Evolutionary conservation across 805 yeast species (phyloP), one percentile per base, ranked within the genome.

Genomic region (Phaffomyces antillensis): DNA sequence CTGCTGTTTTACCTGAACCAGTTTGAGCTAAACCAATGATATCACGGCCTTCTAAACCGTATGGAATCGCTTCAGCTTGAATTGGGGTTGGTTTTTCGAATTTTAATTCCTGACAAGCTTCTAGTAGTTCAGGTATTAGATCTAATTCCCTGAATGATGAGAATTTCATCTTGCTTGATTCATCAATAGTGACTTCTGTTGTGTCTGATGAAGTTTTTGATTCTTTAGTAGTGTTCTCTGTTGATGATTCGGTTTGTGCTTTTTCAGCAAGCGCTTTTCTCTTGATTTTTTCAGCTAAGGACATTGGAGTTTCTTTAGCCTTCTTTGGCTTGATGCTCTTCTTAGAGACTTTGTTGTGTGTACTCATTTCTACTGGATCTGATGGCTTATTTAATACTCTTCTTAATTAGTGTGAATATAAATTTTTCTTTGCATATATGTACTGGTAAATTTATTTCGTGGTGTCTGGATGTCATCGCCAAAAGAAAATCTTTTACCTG

Each of bases 1-100:
- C 99, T 0, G 98, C 99, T 0, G 99, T 93, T 65, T 91, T 91
- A 52, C 99, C 99, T 5, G 96, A 87, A 38, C 99, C 99, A 0
- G 99, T 91, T 60, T 91, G 96, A 0, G 99, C 99, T 50, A 91
- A 74, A 13, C 99, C 99, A 59, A 91, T 89, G 39, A 91, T 83
- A 66, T 91, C 99, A 52, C 88, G 79, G 4, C 96, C 96, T 53
- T 83, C 79, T 17, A 93, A 66, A 4, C 96, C 96, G 52, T 85
- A 84, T 1, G 98, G 98, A 50, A 91, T 85, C 12, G 96, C 77
- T 63, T 87, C 88, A 8, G 83, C 76, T 67, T 91, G 99, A 63
- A 91, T 93, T 11, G 98, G 96, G 0, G 98, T 90, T 36, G 99
- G 98, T 52, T 75, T 79, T 16, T 77, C 70, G 64, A 73, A 93